A percentile compares a stretch with the other conserved stretches of the same genome.
These are phyloP conservation scores for Trichophyton simii DNA, from an alignment of 2,329 filamentous ascomycete genomes.

Conservation along the genomic window DNA sequence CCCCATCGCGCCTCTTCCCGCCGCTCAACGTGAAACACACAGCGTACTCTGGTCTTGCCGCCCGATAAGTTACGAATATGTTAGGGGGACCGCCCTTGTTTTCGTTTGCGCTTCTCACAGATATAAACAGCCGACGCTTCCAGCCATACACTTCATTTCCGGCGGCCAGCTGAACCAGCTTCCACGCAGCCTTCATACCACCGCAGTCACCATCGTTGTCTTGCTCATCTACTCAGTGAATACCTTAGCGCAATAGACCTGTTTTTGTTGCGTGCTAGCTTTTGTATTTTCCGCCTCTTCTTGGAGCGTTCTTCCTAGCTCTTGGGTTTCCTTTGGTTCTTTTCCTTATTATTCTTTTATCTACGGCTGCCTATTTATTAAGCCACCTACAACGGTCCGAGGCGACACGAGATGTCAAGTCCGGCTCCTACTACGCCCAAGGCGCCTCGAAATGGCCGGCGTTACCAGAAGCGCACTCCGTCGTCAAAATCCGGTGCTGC, in stretches of 20 bases:
- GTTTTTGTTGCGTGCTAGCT: constrained; percentile 8
- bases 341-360: constrained; percentile 21
- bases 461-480: constrained; percentile 27
- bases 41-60: neutral
- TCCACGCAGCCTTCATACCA: neutral
- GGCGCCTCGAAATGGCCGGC: constrained; percentile 26
- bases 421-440: constrained; percentile 30
- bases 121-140: neutral
- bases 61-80: constrained; percentile 8
- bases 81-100: constrained; percentile 6
- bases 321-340: constrained; percentile 14
- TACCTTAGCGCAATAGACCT: neutral
- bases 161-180: neutral
- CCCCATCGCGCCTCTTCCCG: neutral
- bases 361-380: constrained; percentile 40
- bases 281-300: constrained; percentile 5
- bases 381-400: constrained; percentile 24
- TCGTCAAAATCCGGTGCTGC: constrained; percentile 17
- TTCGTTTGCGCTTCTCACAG: neutral
- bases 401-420: constrained; percentile 31
- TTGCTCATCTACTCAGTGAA: neutral
- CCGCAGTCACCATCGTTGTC: neutral
- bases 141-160: neutral
- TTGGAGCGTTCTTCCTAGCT: constrained; percentile 10
- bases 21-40: neutral